Evolutionary conservation across 2,329 filamentous ascomycete species (phyloP), one percentile per base, ranked within the genome.

Genomic region (Pestalotiopsis sp.): DNA sequence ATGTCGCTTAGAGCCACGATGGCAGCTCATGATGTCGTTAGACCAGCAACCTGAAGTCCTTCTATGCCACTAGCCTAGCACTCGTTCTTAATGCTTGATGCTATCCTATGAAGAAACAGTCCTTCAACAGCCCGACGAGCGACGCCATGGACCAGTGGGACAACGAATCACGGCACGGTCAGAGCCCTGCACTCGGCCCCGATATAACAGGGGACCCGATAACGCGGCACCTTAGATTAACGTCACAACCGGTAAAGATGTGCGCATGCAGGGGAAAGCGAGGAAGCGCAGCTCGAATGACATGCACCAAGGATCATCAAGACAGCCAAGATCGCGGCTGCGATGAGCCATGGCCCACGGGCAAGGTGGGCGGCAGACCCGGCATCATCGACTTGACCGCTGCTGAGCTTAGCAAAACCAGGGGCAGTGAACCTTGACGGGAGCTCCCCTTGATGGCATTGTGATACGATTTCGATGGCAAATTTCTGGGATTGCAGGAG

Each of bases 231-330:
- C 36, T 17, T 66, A 49, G 52, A 59, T 66, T 36, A 59, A 59
- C 52, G 31, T 58, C 59, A 56, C 66, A 63, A 63, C 66, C 57
- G 66, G 58, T 20, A 67, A 63, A 20, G 66, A 67, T 67, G 66
- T 49, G 57, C 58, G 38, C 36, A 58, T 63, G 57, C 66, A 67
- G 66, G 58, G 66, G 57, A 52, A 52, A n/a, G 20, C 17, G 14
- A 52, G 41, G 41, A 49, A 17, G n/a, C 20, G 4, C 57, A 20
- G 17, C 17, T 66, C 63, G 63, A 66, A 66, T 49, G 45, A 66
- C 63, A 58, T 38, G 41, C 23, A 23, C 20, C 63, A 45, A 3
- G 39, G 45, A 56, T 31, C 31, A 36, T 36, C 25, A 57, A 27
- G 11, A 25, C 9, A 66, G 59, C 59, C 59, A 62, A 62, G 59